Conservation (phyloP, 164 flowering plant species). For the Stephania cephalantha region DNA sequence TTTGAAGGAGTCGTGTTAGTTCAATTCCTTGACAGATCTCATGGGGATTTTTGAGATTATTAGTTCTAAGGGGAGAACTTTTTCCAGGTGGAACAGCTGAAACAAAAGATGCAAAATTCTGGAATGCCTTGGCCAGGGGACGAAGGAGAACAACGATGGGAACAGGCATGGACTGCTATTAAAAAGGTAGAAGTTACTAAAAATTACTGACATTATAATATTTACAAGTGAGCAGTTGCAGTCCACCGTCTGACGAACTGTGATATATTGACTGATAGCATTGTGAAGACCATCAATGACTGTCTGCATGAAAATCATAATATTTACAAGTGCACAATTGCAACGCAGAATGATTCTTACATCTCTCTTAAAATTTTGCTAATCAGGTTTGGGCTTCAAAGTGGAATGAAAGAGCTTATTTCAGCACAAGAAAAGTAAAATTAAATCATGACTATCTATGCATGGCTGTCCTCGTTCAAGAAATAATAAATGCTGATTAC, state of each 20-base stretch:
- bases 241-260: too few relatives aligned
- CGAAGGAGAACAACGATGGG: constrained; percentile 84
- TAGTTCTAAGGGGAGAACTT: neutral
- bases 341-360: neutral
- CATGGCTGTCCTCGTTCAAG: constrained; percentile 99
- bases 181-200: constrained; percentile 54
- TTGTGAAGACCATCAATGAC: neutral
- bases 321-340: neutral
- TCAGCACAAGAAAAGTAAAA: constrained; percentile 85
- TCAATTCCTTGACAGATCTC: neutral
- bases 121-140: constrained; percentile 99
- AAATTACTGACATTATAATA: too few relatives aligned
- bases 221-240: too few relatives aligned
- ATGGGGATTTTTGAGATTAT: neutral
- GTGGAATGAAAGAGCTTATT: constrained; percentile 99
- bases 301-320: neutral
- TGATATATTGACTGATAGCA: neutral
- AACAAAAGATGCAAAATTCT: constrained; percentile 59
- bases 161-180: constrained; percentile 93
- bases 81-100: constrained; percentile 77
- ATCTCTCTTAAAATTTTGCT: neutral
- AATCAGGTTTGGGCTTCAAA: constrained; percentile 97
- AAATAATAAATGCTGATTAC: constrained; percentile 90
- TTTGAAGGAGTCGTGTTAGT: neutral
- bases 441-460: constrained; percentile 85